Evolutionary conservation across 768 basidiomycete species (phyloP).

Genomic region (Russula brevipes): DNA sequence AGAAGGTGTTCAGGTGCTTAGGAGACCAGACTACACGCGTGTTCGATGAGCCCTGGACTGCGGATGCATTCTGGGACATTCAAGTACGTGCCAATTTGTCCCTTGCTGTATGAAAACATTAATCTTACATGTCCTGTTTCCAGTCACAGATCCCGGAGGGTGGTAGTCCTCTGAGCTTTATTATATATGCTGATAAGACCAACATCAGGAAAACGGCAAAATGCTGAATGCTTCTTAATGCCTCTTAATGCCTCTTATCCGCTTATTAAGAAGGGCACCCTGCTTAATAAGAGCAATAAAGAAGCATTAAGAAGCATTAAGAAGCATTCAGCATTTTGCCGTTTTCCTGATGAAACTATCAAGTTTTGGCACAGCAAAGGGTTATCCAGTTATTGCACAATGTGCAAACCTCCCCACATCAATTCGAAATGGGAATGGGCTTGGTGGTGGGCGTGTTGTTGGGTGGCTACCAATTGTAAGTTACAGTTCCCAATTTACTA

Average conservation of each 20-base stretch:
- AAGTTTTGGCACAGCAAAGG: conserved; percentile 21
- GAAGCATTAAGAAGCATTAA: too few species aligned
- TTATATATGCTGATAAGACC: conserved; percentile 27
- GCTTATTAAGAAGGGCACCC: too few species aligned
- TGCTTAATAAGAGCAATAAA: too few species aligned
- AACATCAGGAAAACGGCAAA: too few species aligned
- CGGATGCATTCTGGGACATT: conserved; percentile 2
- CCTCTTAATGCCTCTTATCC: too few species aligned
- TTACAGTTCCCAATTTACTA: neutral
- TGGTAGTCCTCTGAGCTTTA: conserved; percentile 14
- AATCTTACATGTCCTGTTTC: neutral
- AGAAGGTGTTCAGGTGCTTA: neutral
- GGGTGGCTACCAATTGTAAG: conserved; percentile 30
- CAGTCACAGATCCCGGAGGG: neutral
- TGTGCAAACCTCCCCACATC: neutral
- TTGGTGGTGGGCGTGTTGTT: too few species aligned
- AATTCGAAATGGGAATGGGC: conserved; percentile 7
- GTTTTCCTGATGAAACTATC: too few species aligned
- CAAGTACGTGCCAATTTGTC: neutral
- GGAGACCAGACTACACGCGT: neutral
- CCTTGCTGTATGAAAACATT: too few species aligned
- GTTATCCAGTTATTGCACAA: too few species aligned
- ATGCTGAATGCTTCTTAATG: too few species aligned
- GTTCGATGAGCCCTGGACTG: conserved; percentile 8
- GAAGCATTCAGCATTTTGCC: too few species aligned